Evolutionary conservation across 495 filamentous ascomycete genomes (phyloP), one percentile per base, ranked within the genome.

Genomic region (Aspergillus funiculosus): DNA sequence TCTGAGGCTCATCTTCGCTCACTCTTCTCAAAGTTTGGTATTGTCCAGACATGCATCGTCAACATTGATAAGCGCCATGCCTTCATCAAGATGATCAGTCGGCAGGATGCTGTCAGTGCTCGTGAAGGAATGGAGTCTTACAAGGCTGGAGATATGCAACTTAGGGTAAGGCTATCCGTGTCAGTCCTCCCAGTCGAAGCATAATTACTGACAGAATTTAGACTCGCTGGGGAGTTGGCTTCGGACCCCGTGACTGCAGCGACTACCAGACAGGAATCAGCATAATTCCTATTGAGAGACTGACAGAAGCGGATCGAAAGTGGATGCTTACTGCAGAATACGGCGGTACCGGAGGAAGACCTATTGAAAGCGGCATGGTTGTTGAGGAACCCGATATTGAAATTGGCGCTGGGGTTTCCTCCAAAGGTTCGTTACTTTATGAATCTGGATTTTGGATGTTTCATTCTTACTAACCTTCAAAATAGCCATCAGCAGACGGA

Each of bases 371-470:
- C 18, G 91, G 91, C 14, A 80, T 97, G 64, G 82, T 89, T 10
- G 86, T 97, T 15, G 92, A 98, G 58, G 92, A 98, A 65, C 92
- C 92, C 6, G 92, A 98, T 60, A 98, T 98, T 53, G 92, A 98
- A 62, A 98, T 98, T 48, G 92, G 92, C 31, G 88, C 89, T 30
- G 92, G 92, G 39, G 94, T 97, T 9, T 95, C 89, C 4, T 95
- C 89, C 2, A 98, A 98, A 71, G 78, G 77, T 73, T 62, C 43
- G 58, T 50, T 14, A 19, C 48, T 39, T 40, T 22, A 32, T 25
- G 9, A 9, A 8, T n/a, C 31, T 14, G n/a, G n/a, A n/a, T n/a
- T 6, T 19, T 11, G 18, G 3, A 14, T 29, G 24, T 27, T 30
- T 9, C 3, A 22, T 37, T 48, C 39, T 24, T 46, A 24, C 35